phyloP scores from a whole-genome alignment of 495 filamentous ascomycete genomes.

The Neurospora sp. region DNA sequence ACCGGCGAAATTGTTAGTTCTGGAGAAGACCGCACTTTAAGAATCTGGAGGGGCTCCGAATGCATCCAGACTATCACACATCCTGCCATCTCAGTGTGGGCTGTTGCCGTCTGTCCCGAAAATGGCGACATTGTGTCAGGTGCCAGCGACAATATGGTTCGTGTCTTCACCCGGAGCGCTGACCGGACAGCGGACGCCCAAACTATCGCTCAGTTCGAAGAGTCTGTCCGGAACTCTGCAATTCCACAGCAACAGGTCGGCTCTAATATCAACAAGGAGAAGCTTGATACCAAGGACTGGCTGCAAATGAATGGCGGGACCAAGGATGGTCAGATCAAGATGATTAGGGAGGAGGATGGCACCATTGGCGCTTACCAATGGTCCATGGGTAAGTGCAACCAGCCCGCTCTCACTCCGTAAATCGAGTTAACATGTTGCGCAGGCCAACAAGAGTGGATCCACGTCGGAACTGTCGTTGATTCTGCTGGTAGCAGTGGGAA shows the following conservation, averaged over 20 bases:
- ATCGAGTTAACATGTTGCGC: conserved; percentile 4
- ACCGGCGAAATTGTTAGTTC: conserved; percentile 84
- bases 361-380: conserved; percentile 74
- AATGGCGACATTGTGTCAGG: conserved; percentile 90
- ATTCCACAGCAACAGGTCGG: conserved; percentile 75
- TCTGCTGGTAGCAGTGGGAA: conserved; percentile 70
- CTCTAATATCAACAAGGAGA: conserved; percentile 72
- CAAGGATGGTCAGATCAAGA: conserved; percentile 89
- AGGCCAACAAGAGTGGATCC: conserved; percentile 57
- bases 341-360: conserved; percentile 73
- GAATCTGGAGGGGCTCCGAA: conserved; percentile 72
- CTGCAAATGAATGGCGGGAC: conserved; percentile 67
- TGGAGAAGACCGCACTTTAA: conserved; percentile 84
- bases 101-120: conserved; percentile 66
- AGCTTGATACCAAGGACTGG: conserved; percentile 78
- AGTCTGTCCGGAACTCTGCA: conserved; percentile 66
- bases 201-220: conserved; percentile 58
- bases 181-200: conserved; percentile 58
- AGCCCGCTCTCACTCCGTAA: background rate
- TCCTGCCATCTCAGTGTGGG: conserved; percentile 94
- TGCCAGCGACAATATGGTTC: conserved; percentile 78
- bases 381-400: conserved; percentile 41
- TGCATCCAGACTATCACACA: conserved; percentile 96
- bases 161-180: conserved; percentile 68
- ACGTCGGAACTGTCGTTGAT: conserved; percentile 88